Conservation (phyloP, 2,329 filamentous ascomycete genomes). For the Penicillium sp. region DNA sequence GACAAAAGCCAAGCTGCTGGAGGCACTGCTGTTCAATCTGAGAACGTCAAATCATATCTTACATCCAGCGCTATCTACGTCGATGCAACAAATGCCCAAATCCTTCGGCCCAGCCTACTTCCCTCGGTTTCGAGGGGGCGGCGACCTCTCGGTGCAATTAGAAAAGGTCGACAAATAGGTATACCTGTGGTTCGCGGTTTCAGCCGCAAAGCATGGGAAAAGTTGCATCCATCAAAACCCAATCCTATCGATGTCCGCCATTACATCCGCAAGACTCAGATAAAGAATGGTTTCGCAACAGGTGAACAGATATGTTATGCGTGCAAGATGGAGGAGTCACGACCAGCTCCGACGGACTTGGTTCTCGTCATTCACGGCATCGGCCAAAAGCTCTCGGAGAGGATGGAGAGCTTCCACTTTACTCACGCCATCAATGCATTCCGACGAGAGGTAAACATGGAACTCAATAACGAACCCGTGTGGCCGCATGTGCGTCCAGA, state of each 20-base stretch:
- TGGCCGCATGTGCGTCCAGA: constrained; percentile 68
- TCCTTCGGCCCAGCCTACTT: constrained; percentile 78
- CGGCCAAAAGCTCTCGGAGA: constrained; percentile 90
- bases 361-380: constrained; percentile 93
- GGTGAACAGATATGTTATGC: constrained; percentile 46
- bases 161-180: constrained; percentile 76
- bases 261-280: constrained; percentile 41
- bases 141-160: constrained; percentile 75
- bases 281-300: constrained; percentile 25
- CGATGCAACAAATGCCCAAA: constrained; percentile 69
- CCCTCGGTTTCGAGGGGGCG: constrained; percentile 83
- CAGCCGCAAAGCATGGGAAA: constrained; percentile 71
- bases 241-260: constrained; percentile 41
- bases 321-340: constrained; percentile 61
- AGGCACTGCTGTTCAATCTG: constrained; percentile 40
- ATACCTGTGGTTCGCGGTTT: constrained; percentile 89
- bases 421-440: constrained; percentile 94
- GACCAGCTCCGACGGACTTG: constrained; percentile 74
- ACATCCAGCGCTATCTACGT: constrained; percentile 85
- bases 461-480: constrained; percentile 71
- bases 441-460: constrained; percentile 77
- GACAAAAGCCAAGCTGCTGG: constrained; percentile 44
- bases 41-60: constrained; percentile 58
- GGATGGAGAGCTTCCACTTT: constrained; percentile 94
- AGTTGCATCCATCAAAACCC: constrained; percentile 57